These are phyloP conservation scores for Grammothele lineata DNA, from an alignment of 768 basidiomycete species.

Conservation along the genomic window DNA sequence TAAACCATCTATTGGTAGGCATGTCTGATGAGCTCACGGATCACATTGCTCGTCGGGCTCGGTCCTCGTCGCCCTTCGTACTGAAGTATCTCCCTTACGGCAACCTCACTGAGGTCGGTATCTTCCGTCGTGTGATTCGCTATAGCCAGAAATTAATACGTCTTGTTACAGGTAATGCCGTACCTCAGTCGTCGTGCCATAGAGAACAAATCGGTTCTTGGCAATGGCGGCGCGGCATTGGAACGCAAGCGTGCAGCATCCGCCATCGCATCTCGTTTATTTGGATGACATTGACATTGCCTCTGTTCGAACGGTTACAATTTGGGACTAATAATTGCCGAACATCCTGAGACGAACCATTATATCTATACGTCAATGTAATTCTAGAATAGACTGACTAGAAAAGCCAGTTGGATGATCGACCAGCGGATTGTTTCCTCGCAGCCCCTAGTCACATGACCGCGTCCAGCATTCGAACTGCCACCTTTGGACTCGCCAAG, in stretches of 20 bases:
- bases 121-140: too few species aligned
- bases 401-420: too few species aligned
- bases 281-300: too few species aligned
- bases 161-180: slow-evolving; percentile 65
- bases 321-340: neutral
- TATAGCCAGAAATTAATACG: neutral
- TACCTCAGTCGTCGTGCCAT: slow-evolving; percentile 86
- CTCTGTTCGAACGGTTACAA: too few species aligned
- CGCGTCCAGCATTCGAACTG: too few species aligned
- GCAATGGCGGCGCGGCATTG: slow-evolving; percentile 62
- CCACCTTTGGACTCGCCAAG: too few species aligned
- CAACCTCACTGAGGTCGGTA: slow-evolving; percentile 62
- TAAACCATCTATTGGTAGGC: slow-evolving; percentile 54
- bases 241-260: slow-evolving; percentile 55
- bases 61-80: slow-evolving; percentile 56
- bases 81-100: slow-evolving; percentile 86
- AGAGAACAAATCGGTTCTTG: slow-evolving; percentile 90
- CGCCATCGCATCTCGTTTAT: slow-evolving; percentile 44
- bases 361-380: neutral
- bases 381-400: neutral
- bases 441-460: too few species aligned
- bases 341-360: neutral
- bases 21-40: slow-evolving; percentile 86
- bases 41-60: slow-evolving; percentile 55
- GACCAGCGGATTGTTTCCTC: too few species aligned